These are phyloP conservation scores for Cymbidium sinense DNA, from an alignment of 106 monocot genomes.

Conservation along the genomic window DNA sequence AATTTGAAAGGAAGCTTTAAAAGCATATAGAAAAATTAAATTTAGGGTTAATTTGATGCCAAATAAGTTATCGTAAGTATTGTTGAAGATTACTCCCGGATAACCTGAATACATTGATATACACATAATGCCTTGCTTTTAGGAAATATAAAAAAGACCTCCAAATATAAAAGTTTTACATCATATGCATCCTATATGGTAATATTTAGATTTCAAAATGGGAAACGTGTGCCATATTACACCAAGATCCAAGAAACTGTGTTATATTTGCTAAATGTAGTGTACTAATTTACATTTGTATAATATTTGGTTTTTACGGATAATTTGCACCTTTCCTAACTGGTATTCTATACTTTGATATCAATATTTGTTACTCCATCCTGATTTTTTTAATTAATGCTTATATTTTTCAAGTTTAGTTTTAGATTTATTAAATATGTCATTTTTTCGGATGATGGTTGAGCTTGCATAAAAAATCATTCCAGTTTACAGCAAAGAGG, in stretches of 20 bases:
- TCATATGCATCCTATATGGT: neutral
- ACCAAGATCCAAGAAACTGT: neutral
- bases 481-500: too few relatives aligned
- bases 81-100: neutral
- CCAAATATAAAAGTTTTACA: neutral
- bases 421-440: too few relatives aligned
- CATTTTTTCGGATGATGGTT: too few relatives aligned
- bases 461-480: too few relatives aligned
- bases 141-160: neutral
- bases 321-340: neutral
- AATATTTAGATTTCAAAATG: too few relatives aligned
- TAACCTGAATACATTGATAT: neutral
- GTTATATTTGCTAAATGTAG: neutral
- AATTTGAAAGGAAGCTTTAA: neutral
- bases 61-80: neutral
- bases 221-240: too few relatives aligned
- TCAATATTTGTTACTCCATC: neutral
- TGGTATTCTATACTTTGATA: neutral
- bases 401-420: too few relatives aligned
- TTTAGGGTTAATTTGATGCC: neutral
- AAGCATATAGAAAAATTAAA: neutral
- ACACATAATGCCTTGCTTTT: neutral
- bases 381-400: neutral
- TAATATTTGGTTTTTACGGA: neutral
- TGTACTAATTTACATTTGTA: neutral